Base-by-base conservation (phyloP, 371 early-diverging fungal species). In the Dichotomocladium elegans region DNA sequence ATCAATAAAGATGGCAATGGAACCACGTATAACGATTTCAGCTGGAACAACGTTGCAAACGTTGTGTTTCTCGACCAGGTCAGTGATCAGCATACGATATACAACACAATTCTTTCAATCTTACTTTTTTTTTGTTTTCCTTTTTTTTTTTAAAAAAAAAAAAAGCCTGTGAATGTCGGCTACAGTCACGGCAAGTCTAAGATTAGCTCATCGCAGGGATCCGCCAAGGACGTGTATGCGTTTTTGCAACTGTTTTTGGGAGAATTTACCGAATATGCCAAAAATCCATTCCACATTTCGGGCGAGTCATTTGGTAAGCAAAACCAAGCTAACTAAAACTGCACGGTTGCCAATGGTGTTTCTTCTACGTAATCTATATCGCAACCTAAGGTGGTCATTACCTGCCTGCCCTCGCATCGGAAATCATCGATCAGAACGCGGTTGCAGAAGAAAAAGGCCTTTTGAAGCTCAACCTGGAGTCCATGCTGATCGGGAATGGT, bases 401-500 rank as follows among this genome's bases (percentile, higher is more conserved):
- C 54, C 68, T 88, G 10, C 91, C 90, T 21, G 87, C 89, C 15
- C 74, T 88, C 4, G 89, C 82, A 6, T 68, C 77, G 28, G 70
- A 73, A 41, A 90, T 90, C 50, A 64, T 83, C 55, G 29, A 63
- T 25, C 22, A 65, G 55, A 92, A 92, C 61, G 69, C 80, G 61
- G 64, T 80, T 56, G 81, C 76, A 35, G 69, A 72, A 22, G 29
- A 46, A 51, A 33, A 55, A 30, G 57, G 63, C 21, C 59, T 46
- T 22, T 14, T 55, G 9, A 56, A 21, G 15, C 55, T 67, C 12
- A 27, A 53, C 6, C 61, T 64, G 63, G 81, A 77, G 10, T 84
- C 88, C 9, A 68, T 94, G 56, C 69, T 86, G 35, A 87, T 95
- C 48, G 95, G 95, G 25, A 96, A 95, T 63, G 95, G 95, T 3